Percentiles rank a stretch among this genome's conserved stretches.
These are phyloP conservation scores for Hirsutella minnesotensis DNA, from an alignment of 2,329 filamentous ascomycete genomes.

Conservation along the genomic window DNA sequence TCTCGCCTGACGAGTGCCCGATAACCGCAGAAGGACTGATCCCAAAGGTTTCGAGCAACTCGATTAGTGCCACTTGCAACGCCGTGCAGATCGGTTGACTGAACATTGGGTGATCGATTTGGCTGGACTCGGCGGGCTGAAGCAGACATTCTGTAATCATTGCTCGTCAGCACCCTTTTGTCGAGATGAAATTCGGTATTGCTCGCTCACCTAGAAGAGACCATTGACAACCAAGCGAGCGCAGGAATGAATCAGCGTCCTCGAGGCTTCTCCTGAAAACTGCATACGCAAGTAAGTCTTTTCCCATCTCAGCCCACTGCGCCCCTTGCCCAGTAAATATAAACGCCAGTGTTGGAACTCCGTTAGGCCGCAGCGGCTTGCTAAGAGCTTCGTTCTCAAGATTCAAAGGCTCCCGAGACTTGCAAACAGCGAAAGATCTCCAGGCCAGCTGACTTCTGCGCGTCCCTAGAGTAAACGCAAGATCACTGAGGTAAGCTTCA, in stretches of 20 bases:
- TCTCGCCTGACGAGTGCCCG: slow-evolving; percentile 32
- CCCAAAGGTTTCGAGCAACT: slow-evolving; percentile 21
- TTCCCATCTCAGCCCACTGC: slow-evolving; percentile 14
- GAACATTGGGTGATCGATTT: slow-evolving; percentile 13
- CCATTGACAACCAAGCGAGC: not conserved
- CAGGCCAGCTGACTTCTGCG: not conserved
- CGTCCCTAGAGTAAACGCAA: not conserved
- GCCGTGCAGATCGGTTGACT: slow-evolving; percentile 25
- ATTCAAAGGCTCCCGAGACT: not conserved
- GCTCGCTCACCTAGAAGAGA: slow-evolving; percentile 3
- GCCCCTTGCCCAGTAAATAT: slow-evolving; percentile 16
- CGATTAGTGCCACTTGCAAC: slow-evolving; percentile 26
- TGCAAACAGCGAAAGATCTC: not conserved
- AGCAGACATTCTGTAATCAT: not conserved
- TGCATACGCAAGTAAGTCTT: slow-evolving; percentile 5
- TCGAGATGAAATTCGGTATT: too few relatives aligned
- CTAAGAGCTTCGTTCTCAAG: not conserved
- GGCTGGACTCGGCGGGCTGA: not conserved
- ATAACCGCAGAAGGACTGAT: slow-evolving; percentile 22
- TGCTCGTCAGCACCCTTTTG: too few relatives aligned
- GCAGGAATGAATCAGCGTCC: not conserved
- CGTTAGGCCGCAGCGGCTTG: not conserved
- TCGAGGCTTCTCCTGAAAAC: not conserved
- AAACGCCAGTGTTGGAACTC: slow-evolving; percentile 9
- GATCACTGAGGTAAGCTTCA: not conserved